These are phyloP conservation scores for Penicillium corylophilum DNA, from an alignment of 2,329 filamentous ascomycete genomes.

Conservation along the genomic window DNA sequence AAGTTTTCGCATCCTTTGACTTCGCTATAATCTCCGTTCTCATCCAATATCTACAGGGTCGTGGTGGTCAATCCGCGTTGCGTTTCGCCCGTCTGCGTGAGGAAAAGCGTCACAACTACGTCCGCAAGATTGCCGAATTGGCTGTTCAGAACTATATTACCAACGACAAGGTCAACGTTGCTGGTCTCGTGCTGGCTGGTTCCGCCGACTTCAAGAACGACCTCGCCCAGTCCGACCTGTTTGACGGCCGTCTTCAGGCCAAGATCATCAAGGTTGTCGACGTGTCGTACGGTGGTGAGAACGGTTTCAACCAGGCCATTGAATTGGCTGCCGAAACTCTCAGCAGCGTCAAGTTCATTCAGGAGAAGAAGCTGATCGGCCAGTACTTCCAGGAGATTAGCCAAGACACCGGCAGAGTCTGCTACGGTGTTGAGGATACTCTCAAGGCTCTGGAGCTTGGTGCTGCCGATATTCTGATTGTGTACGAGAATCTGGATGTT, in stretches of 20 bases:
- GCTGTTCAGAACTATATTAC: slow-evolving; percentile 99
- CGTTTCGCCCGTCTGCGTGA: slow-evolving; percentile 99
- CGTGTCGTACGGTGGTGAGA: slow-evolving; percentile 97
- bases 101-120: slow-evolving; percentile 99
- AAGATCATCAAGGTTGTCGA: slow-evolving; percentile 99
- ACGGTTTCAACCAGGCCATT: slow-evolving; percentile 99
- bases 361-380: slow-evolving; percentile 99
- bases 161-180: slow-evolving; percentile 96
- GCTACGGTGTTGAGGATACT: slow-evolving; percentile 97
- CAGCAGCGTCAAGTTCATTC: slow-evolving; percentile 99
- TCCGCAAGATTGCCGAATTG: slow-evolving; percentile 95
- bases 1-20: slow-evolving; percentile 3
- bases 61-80: slow-evolving; percentile 98
- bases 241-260: slow-evolving; percentile 82
- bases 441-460: slow-evolving; percentile 94
- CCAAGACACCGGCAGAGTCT: slow-evolving; percentile 93
- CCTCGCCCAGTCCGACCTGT: slow-evolving; percentile 94
- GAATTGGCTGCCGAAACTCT: slow-evolving; percentile 93
- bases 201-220: slow-evolving; percentile 99
- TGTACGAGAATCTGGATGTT: slow-evolving; percentile 95
- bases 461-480: slow-evolving; percentile 90
- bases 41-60: slow-evolving; percentile 53
- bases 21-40: not conserved
- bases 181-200: slow-evolving; percentile 90
- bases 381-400: slow-evolving; percentile 99